phyloP scores from a whole-genome alignment of 768 basidiomycete genomes.

The Termitomyces sp. region DNA sequence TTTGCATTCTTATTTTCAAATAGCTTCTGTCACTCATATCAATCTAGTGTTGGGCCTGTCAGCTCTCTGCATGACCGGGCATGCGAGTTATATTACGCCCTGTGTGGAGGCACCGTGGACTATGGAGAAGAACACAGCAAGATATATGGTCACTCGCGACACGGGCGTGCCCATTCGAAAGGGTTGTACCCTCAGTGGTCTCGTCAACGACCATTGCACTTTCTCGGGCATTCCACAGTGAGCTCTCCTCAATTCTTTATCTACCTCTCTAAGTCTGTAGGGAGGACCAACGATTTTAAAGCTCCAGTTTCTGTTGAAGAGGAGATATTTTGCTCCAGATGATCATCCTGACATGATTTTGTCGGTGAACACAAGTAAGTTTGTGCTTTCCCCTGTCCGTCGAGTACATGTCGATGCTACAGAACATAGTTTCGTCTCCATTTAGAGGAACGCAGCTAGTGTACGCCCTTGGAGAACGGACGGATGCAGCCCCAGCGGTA shows the following conservation, averaged over 20 bases:
- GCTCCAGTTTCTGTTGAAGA: not conserved
- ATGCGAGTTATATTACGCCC: slow-evolving; percentile 1
- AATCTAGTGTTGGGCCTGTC: slow-evolving; percentile 1
- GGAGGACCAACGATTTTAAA: not conserved
- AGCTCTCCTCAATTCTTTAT: not conserved
- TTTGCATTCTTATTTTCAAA: not conserved
- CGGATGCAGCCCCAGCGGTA: not conserved
- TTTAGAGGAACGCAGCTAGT: not conserved
- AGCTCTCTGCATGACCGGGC: not conserved
- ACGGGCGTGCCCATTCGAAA: not conserved
- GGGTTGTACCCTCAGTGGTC: slow-evolving; percentile 2
- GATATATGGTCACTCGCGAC: not conserved
- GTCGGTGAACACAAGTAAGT: not conserved
- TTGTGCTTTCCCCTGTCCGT: not conserved
- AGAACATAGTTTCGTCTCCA: not conserved
- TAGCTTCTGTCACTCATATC: not conserved
- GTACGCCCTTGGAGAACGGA: not conserved
- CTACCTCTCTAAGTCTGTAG: not conserved
- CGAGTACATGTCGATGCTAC: not conserved
- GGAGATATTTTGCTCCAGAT: not conserved
- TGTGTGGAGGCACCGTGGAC: not conserved
- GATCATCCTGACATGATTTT: slow-evolving; percentile 4
- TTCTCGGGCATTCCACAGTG: not conserved
- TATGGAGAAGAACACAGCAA: slow-evolving; percentile 3
- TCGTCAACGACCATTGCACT: not conserved